Conservation (phyloP, 2,329 filamentous ascomycete species). For the Cordyceps farinosa region DNA sequence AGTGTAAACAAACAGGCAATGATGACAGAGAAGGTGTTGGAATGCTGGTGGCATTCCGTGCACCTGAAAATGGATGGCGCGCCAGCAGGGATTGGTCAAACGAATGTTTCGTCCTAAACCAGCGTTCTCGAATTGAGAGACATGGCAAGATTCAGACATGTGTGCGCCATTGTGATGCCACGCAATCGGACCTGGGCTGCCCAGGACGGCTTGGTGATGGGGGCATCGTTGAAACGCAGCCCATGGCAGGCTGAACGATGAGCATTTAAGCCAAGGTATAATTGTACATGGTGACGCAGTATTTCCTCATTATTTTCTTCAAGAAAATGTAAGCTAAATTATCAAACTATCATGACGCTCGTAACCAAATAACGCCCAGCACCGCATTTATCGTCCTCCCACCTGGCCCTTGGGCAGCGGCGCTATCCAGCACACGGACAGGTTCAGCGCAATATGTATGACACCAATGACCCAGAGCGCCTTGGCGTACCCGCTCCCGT, state of each 20-base stretch:
- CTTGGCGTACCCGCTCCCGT: slow-evolving; percentile 62
- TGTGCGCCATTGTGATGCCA: background rate
- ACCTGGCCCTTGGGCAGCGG: slow-evolving; percentile 50
- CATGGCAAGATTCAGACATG: background rate
- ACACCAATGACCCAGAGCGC: slow-evolving; percentile 80
- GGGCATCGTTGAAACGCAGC: background rate
- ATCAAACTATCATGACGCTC: background rate
- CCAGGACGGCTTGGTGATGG: background rate
- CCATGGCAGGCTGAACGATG: slow-evolving; percentile 15
- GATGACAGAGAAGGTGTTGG: no score
- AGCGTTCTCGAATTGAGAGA: background rate
- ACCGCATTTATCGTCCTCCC: slow-evolving; percentile 20
- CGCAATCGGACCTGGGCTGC: background rate
- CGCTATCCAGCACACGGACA: slow-evolving; percentile 55
- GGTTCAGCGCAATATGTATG: slow-evolving; percentile 67
- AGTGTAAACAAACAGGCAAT: no score
- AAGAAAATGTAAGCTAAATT: background rate
- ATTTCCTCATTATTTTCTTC: background rate
- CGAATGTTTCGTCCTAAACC: no score
- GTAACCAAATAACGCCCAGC: slow-evolving; percentile 19
- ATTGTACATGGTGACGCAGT: background rate
- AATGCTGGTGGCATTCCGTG: no score
- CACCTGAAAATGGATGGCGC: no score
- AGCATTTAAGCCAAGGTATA: background rate
- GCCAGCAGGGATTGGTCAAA: background rate